Base-by-base conservation (phyloP, 331 rosid genomes). In the Malus hybrid region DNA sequence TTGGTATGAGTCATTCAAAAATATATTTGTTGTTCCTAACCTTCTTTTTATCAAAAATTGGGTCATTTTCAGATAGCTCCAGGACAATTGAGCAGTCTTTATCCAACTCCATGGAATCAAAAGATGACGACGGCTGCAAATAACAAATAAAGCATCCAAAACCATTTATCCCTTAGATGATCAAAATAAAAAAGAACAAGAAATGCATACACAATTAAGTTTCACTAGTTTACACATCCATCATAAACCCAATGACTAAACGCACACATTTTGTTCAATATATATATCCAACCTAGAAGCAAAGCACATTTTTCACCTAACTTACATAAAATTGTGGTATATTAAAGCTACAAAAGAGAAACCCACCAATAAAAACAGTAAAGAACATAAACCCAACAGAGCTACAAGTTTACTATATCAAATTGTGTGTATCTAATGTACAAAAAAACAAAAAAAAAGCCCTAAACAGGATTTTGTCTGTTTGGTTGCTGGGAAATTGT, bases 31-130 rank as follows among this genome's bases (percentile, higher is more conserved):
- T 39, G 33, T 50, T 20, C 32, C 71, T 75, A 58, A 92, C 99
- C 96, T 89, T 85, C 91, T 87, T 94, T 74, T 68, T 78, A 63
- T 85, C 72, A 77, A 67, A 94, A 68, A 87, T 78, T 66, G 61
- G 74, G 80, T 94, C 97, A 33, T 44, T 79, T 79, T 86, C 82
- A 33, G 89, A 48, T 60, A 94, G 83, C 78, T 93, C 92, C 12
- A 89, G 89, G 81, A 81, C 83, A 79, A 92, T 29, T n/a, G 85
- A 77, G 82, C 82, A 83, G 72, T 74, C 83, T 61, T 82, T 48
- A 9, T 77, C 84, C 66, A 79, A 73, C 71, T 78, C 75, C 86
- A 75, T 78, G 50, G 60, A 64, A 70, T 53, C 64, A 66, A 55
- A 68, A 68, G 80, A 70, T 72, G 78, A 50, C 28, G 33, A 73